Conservation (phyloP, 352 stramenopile species). For the Plasmopara muralis region DNA sequence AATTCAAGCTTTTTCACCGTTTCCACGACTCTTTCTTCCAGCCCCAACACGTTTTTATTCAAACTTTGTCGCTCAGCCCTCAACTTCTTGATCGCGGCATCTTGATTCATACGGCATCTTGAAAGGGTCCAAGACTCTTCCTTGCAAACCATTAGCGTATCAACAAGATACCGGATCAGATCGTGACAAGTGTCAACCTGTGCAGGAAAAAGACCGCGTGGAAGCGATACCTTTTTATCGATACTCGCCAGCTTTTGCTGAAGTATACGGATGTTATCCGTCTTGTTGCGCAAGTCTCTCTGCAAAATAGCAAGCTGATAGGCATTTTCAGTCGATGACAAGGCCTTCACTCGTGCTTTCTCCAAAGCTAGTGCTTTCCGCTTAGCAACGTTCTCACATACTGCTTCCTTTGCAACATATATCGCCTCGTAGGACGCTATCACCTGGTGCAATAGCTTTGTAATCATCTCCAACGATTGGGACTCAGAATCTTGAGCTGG, state of each 20-base stretch:
- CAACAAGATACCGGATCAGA: constrained; percentile 44
- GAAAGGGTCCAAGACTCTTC: constrained; percentile 26
- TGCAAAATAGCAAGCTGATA: constrained; percentile 31
- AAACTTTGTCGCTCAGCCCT: constrained; percentile 18
- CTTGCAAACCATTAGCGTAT: constrained; percentile 35
- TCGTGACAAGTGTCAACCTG: constrained; percentile 40
- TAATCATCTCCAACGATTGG: constrained; percentile 24
- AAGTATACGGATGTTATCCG: constrained; percentile 45
- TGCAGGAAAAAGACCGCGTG: constrained; percentile 34
- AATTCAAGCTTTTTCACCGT: constrained; percentile 18
- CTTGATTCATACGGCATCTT: constrained; percentile 4
- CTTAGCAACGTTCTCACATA: constrained; percentile 44
- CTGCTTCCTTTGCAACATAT: constrained; percentile 36
- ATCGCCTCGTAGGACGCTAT: constrained; percentile 47
- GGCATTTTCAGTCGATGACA: constrained; percentile 8
- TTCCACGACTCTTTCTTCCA: constrained; percentile 16
- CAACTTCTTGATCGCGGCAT: constrained; percentile 9
- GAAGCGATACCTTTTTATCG: constrained; percentile 39
- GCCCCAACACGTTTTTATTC: constrained; percentile 3
- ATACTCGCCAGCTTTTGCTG: constrained; percentile 55
- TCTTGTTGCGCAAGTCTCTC: constrained; percentile 38
- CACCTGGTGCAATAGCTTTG: constrained; percentile 31
- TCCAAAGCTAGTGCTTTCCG: constrained; percentile 43
- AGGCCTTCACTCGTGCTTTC: constrained; percentile 25
- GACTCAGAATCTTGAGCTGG: neutral